phyloP scores from a whole-genome alignment of 1,139 yeast genomes.

The Scheffersomyces titani region DNA sequence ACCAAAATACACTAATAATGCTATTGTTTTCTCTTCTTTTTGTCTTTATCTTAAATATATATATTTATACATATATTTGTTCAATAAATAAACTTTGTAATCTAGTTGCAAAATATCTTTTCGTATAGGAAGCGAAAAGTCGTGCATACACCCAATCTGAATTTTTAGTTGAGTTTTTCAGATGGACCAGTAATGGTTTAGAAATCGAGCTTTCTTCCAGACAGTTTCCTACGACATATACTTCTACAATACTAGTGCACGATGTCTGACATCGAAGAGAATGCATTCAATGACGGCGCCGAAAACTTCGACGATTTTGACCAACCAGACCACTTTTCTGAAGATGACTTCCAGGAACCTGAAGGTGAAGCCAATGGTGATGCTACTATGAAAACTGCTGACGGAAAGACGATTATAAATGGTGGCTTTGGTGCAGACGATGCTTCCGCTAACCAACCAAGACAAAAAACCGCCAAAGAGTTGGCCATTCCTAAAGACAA shows the following conservation, averaged over 20 bases:
- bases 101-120: not conserved
- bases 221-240: not conserved
- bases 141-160: not conserved
- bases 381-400: slow-evolving; percentile 61
- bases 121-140: not conserved
- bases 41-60: not conserved
- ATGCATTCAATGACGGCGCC: slow-evolving; percentile 72
- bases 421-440: slow-evolving; percentile 68
- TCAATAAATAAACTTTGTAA: no score
- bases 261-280: slow-evolving; percentile 54
- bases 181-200: not conserved
- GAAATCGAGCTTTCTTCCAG: not conserved
- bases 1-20: not conserved
- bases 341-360: slow-evolving; percentile 54
- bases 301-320: slow-evolving; percentile 83
- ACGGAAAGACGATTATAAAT: slow-evolving; percentile 71
- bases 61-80: not conserved
- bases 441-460: slow-evolving; percentile 42
- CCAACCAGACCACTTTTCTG: slow-evolving; percentile 74
- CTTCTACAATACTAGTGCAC: slow-evolving; percentile 1
- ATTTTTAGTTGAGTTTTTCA: not conserved
- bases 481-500: slow-evolving; percentile 87
- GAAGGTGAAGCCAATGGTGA: slow-evolving; percentile 35
- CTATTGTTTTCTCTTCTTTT: not conserved
- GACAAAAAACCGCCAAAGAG: slow-evolving; percentile 68